Conservation (phyloP, 495 filamentous ascomycete genomes). For the Bombardia bombarda region DNA sequence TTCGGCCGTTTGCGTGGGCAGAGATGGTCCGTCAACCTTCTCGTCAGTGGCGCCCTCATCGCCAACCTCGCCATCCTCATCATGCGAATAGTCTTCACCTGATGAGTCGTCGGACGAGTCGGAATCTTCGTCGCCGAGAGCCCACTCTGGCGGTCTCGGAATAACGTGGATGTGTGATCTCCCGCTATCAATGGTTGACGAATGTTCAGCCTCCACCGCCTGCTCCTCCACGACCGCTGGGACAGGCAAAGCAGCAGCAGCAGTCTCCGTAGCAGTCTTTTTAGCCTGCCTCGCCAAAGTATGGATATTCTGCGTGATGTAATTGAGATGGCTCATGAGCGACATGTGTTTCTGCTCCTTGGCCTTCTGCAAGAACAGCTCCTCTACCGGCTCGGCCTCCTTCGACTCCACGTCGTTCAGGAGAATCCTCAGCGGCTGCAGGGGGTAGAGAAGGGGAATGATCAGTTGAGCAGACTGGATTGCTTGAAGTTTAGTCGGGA, state of each 20-base stretch:
- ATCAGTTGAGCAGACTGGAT: slow-evolving; percentile 59
- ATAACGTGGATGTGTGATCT: slow-evolving; percentile 67
- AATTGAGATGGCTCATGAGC: slow-evolving; percentile 20
- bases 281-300: slow-evolving; percentile 49
- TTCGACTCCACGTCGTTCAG: slow-evolving; percentile 55
- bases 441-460: slow-evolving; percentile 65
- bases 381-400: slow-evolving; percentile 54
- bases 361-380: slow-evolving; percentile 55
- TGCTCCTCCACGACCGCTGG: slow-evolving; percentile 8
- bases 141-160: slow-evolving; percentile 79
- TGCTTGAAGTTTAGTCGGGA: slow-evolving; percentile 55
- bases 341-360: slow-evolving; percentile 49
- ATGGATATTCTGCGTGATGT: slow-evolving; percentile 57
- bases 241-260: not conserved
- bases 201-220: slow-evolving; percentile 20
- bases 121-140: slow-evolving; percentile 32
- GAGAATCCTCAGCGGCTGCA: slow-evolving; percentile 59
- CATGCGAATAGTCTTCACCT: slow-evolving; percentile 18
- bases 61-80: slow-evolving; percentile 38
- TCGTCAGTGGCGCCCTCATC: slow-evolving; percentile 34
- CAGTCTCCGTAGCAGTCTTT: not conserved
- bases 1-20: slow-evolving; percentile 31
- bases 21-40: slow-evolving; percentile 31
- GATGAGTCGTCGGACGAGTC: slow-evolving; percentile 12
- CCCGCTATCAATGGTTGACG: slow-evolving; percentile 26